Evolutionary conservation across 2,329 filamentous ascomycete genomes (phyloP).

Genomic region (Fonsecaea monophora): DNA sequence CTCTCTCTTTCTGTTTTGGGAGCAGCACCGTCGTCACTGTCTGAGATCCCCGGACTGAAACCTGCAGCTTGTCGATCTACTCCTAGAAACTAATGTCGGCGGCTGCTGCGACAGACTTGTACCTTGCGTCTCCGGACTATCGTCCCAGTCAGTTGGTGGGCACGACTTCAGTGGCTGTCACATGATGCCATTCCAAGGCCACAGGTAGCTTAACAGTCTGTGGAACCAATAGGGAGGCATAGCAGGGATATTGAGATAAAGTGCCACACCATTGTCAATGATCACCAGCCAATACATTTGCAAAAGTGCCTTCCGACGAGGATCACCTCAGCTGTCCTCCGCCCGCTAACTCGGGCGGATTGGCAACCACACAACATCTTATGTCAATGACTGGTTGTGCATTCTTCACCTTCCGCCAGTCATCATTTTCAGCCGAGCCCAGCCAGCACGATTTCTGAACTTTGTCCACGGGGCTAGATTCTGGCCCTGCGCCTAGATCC

Average conservation of each 20-base stretch:
- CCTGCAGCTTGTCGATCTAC: conserved; percentile 24
- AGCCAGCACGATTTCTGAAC: conserved; percentile 19
- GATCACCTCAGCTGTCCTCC: conserved; percentile 35
- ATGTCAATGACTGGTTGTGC: conserved; percentile 38
- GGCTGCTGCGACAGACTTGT: conserved; percentile 33
- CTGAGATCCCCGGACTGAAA: conserved; percentile 27
- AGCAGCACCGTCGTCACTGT: conserved; percentile 24
- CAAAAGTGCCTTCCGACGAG: conserved; percentile 36
- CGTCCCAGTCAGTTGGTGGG: background rate
- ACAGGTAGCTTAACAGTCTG: conserved; percentile 8
- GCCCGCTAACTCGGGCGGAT: conserved; percentile 37
- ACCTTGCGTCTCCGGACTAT: conserved; percentile 5
- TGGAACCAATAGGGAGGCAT: conserved; percentile 30
- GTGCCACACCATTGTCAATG: conserved; percentile 25
- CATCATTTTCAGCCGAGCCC: conserved; percentile 27
- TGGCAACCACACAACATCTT: conserved; percentile 25
- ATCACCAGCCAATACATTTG: conserved; percentile 29
- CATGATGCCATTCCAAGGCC: conserved; percentile 29
- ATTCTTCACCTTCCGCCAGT: conserved; percentile 28
- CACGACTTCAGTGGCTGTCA: conserved; percentile 21
- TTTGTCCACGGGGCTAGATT: conserved; percentile 17
- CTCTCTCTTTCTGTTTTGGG: background rate
- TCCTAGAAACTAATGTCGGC: conserved; percentile 25
- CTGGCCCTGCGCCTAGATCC: background rate
- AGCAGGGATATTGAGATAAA: conserved; percentile 36